Base-by-base conservation (phyloP, 2,329 filamentous ascomycete genomes). In the Tolypocladium ophioglossoides region DNA sequence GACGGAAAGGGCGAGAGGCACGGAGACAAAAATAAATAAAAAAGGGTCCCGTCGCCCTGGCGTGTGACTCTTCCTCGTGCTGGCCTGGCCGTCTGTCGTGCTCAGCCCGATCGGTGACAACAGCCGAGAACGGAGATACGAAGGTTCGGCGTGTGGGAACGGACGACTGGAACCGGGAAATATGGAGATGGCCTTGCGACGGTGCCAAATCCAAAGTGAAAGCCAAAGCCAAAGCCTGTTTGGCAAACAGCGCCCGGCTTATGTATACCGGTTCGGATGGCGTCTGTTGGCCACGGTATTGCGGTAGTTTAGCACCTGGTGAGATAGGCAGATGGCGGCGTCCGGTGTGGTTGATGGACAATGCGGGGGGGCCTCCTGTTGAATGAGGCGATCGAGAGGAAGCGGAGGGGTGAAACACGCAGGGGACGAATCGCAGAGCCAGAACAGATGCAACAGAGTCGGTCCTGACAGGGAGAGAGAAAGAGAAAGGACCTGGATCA, bases 121-220 rank as follows among this genome's bases (percentile, higher is more conserved):
- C 52, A 58, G 53, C 57, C 57, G 57, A 55, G 50, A 58, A 52
- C 57, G 55, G 57, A 58, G 57, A 53, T 46, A 46, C 40, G 51
- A 52, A 47, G 44, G 41, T 52, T 52, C 32, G 40, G 44, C 27
- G 44, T 8, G 44, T 32, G 44, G 44, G 24, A 20, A 48, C 27
- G 44, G 44, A n/a, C 56, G 51, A 24, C 51, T 52, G 51, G 51
- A 56, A 56, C 54, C 52, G 51, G 56, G 46, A 50, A 52, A 50
- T 50, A 52, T 50, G 50, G 50, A 16, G 50, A 46, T 20, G 41
- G 44, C 34, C 20, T 32, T 47, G 35, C 22, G 48, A 48, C 51
- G 30, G 44, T 40, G 50, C 24, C 50, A 37, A 49, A 51, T n/a
- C 11, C 38, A 53, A 52, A 38, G n/a, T 16, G 39, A 38, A 41